Base-by-base conservation (phyloP, 1,139 yeast genomes). In the Sugiyamaella japonica region DNA sequence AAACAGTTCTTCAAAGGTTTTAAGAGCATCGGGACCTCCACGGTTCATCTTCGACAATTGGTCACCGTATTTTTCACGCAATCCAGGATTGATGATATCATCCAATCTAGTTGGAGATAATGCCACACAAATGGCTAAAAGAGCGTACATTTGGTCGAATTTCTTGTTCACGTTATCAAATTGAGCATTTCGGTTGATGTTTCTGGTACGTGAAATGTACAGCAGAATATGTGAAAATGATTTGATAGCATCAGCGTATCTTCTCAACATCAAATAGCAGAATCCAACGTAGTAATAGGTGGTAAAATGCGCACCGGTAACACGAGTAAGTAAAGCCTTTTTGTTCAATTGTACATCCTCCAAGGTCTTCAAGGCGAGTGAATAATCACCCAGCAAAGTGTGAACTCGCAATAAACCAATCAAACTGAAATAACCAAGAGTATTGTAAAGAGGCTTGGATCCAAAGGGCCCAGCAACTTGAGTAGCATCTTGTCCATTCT, bases 91-190 rank as follows among this genome's bases (percentile, higher is more conserved):
- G 57, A 77, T 67, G 44, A 67, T 69, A 55, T 77, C 81, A 58
- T 77, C 81, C 32, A 77, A 63, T 61, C 78, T 71, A 9, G 78
- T 73, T 49, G 81, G 81, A 54, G 74, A 72, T 46, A 77, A 66
- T 16, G 80, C 76, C 44, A 76, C 70, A 53, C 78, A 72, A 47
- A 77, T 72, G 31, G 80, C 77, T 55, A 77, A 66, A 47, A 77
- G 68, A 7, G 81, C 80, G 61, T 76, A 76, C 79, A 76, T 77
- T 65, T 77, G 81, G 56, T 76, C 81, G n/a, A 77, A 70, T 61
- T 76, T 74, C 65, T 77, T 77, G 57, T 76, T 73, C 50, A 76
- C 76, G 40, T 72, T 67, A 61, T 77, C 80, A 59, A 73, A 77
- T 61, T 76, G 79, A 4, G 77, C 77, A 13, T 76, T 69, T 56